phyloP scores from a whole-genome alignment of 1,139 yeast species.

The Yamadazyma aaseri region DNA sequence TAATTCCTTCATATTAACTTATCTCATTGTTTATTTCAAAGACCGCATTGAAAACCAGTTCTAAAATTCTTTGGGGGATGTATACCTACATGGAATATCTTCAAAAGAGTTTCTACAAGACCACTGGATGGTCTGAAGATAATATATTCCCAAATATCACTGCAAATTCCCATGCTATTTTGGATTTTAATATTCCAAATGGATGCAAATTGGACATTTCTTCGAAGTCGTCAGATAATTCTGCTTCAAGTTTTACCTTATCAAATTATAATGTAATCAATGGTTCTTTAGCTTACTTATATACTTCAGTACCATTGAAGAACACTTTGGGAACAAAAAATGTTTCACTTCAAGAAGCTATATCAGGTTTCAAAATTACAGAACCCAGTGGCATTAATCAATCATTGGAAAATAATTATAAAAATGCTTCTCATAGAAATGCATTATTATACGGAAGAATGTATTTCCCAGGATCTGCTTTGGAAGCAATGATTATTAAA shows the following conservation, averaged over 20 bases:
- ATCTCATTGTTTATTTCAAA: neutral
- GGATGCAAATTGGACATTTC: slow-evolving; percentile 70
- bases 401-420: neutral
- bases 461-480: slow-evolving; percentile 82
- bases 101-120: slow-evolving; percentile 62
- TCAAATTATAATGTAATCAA: slow-evolving; percentile 67
- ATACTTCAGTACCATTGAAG: slow-evolving; percentile 59
- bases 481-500: slow-evolving; percentile 86
- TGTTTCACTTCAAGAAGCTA: slow-evolving; percentile 65
- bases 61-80: slow-evolving; percentile 43
- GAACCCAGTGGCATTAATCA: slow-evolving; percentile 34
- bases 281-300: slow-evolving; percentile 83
- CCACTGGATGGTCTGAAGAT: slow-evolving; percentile 77
- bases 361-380: slow-evolving; percentile 72
- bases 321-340: slow-evolving; percentile 52
- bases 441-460: slow-evolving; percentile 69
- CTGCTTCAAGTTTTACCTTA: slow-evolving; percentile 74
- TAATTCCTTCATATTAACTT: neutral
- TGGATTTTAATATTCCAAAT: slow-evolving; percentile 73
- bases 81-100: slow-evolving; percentile 83
- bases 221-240: slow-evolving; percentile 66
- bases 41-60: neutral
- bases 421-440: slow-evolving; percentile 11
- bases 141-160: slow-evolving; percentile 72
- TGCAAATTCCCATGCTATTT: slow-evolving; percentile 64